These are phyloP conservation scores for Henningerozyma blattae DNA, from an alignment of 805 yeast species.

Conservation along the genomic window DNA sequence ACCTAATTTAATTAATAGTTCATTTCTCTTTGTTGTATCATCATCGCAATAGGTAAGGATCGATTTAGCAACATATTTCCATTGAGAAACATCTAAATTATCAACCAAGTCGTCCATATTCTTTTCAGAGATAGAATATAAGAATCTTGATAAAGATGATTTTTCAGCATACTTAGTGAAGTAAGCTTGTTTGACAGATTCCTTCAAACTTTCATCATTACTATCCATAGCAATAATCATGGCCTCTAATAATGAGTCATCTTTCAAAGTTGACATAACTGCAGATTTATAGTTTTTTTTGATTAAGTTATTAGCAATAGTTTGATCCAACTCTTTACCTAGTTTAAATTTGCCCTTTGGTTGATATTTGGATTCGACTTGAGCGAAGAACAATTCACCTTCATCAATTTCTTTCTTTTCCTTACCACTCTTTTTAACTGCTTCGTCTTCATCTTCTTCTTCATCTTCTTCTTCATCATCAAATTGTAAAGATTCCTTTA, in stretches of 20 bases:
- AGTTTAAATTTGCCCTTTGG: constrained; percentile 47
- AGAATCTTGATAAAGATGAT: constrained; percentile 54
- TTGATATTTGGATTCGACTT: constrained; percentile 23
- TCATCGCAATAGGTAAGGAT: constrained; percentile 41
- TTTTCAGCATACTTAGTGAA: constrained; percentile 41
- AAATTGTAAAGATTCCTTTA: constrained; percentile 33
- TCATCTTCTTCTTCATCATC: constrained; percentile 21
- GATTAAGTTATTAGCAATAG: constrained; percentile 40
- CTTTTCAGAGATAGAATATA: constrained; percentile 49
- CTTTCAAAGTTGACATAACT: constrained; percentile 49
- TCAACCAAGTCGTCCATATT: constrained; percentile 58
- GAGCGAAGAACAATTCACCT: constrained; percentile 28
- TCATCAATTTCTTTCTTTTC: constrained; percentile 15
- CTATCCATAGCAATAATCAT: constrained; percentile 67
- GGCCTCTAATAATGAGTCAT: constrained; percentile 64
- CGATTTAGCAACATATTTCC: constrained; percentile 74
- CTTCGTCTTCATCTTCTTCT: constrained; percentile 8
- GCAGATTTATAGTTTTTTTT: constrained; percentile 56
- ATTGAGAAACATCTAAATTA: constrained; percentile 63
- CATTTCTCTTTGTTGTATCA: constrained; percentile 37
- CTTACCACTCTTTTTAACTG: constrained; percentile 8
- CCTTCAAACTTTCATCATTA: constrained; percentile 41
- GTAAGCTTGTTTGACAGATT: constrained; percentile 60
- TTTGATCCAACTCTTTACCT: constrained; percentile 32
- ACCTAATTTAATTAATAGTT: constrained; percentile 56